A percentile compares a stretch with the other conserved stretches of the same genome.
Conservation (phyloP, 2,329 filamentous ascomycete species). For the Claviceps quebecensis region DNA sequence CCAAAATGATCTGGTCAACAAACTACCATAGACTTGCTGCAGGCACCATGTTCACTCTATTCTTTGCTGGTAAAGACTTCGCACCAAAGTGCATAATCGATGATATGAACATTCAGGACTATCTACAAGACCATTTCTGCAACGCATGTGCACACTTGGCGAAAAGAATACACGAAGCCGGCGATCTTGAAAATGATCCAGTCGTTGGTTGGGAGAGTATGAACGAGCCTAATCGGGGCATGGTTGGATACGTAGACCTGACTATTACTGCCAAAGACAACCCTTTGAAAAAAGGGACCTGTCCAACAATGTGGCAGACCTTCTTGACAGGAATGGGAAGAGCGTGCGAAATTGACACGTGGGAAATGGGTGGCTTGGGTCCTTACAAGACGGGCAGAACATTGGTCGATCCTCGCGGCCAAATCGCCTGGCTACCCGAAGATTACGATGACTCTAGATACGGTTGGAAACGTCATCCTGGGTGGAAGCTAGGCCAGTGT, state of each 20-base stretch:
- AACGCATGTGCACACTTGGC: constrained; percentile 69
- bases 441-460: constrained; percentile 78
- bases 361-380: constrained; percentile 87
- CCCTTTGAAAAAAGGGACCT: constrained; percentile 81
- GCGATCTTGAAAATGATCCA: constrained; percentile 71
- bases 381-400: constrained; percentile 77
- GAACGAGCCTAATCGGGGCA: constrained; percentile 85
- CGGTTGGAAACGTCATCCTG: constrained; percentile 75
- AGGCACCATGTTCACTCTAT: constrained; percentile 86
- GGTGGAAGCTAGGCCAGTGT: constrained; percentile 88
- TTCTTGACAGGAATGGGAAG: constrained; percentile 84
- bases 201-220: constrained; percentile 93
- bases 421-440: constrained; percentile 68
- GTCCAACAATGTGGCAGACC: constrained; percentile 86
- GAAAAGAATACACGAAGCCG: constrained; percentile 73
- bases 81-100: constrained; percentile 93
- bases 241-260: constrained; percentile 73
- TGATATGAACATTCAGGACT: constrained; percentile 92
- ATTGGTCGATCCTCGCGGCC: constrained; percentile 77
- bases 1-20: constrained; percentile 99
- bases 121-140: constrained; percentile 76
- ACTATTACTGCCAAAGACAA: constrained; percentile 73
- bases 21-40: constrained; percentile 84
- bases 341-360: constrained; percentile 78
- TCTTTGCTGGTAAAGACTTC: constrained; percentile 83